A percentile compares a stretch with the other conserved stretches of the same genome.
Evolutionary conservation across 1,284 basidiomycete species (phyloP).

Genomic region (Gomphus sp.): DNA sequence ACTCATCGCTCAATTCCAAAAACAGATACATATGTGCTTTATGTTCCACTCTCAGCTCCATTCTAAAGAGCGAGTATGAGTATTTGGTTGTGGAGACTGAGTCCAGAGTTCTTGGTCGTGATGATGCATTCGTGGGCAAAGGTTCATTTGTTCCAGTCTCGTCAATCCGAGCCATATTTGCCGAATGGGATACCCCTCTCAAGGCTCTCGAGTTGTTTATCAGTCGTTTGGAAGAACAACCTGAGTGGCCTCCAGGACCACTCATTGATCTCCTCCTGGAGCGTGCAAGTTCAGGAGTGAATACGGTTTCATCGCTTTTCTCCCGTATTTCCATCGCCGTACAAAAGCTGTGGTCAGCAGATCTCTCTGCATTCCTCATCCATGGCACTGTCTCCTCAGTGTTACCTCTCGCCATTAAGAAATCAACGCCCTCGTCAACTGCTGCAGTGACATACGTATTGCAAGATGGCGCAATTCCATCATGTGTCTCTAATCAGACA

Average conservation of each 20-base stretch:
- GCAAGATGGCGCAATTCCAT: slow-evolving; percentile 60
- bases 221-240: slow-evolving; percentile 44
- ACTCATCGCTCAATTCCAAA: slow-evolving; percentile 15
- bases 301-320: slow-evolving; percentile 63
- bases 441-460: slow-evolving; percentile 41
- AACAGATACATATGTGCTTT: slow-evolving; percentile 74
- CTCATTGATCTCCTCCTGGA: slow-evolving; percentile 68
- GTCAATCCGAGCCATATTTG: slow-evolving; percentile 69
- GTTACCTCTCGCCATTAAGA: slow-evolving; percentile 34
- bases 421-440: neutral
- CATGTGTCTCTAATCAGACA: slow-evolving; percentile 60
- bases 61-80: slow-evolving; percentile 74
- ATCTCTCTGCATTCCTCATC: slow-evolving; percentile 68
- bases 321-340: slow-evolving; percentile 58
- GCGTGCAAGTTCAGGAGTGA: slow-evolving; percentile 66
- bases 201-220: slow-evolving; percentile 57
- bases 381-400: slow-evolving; percentile 58
- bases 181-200: slow-evolving; percentile 78
- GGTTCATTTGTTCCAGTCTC: slow-evolving; percentile 79
- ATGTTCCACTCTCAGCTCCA: slow-evolving; percentile 59
- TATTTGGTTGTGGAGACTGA: slow-evolving; percentile 73
- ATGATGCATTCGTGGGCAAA: slow-evolving; percentile 59
- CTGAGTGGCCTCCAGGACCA: slow-evolving; percentile 60
- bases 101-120: slow-evolving; percentile 62
- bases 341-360: slow-evolving; percentile 72